Conservation (phyloP, 2,329 filamentous ascomycete species). For the Penicillium verrucosum region DNA sequence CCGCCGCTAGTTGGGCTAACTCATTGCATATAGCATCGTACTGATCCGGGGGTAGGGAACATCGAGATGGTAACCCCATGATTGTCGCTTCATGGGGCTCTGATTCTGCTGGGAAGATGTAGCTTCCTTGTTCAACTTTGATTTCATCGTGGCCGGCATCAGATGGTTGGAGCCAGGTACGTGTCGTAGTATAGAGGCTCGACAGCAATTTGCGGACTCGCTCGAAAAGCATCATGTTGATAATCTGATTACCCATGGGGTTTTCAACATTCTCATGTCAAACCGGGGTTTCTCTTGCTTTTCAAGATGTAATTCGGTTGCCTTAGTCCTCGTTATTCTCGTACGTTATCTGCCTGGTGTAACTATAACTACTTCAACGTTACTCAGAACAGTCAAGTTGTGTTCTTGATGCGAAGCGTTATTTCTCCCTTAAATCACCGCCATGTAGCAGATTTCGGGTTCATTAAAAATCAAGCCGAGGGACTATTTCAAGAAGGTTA, state of each 20-base stretch:
- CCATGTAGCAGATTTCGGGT: too few species aligned
- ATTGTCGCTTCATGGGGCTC: slow-evolving; percentile 11
- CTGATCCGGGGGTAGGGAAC: slow-evolving; percentile 4
- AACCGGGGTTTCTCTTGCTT: neutral
- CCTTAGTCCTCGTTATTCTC: neutral
- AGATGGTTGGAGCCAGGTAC: neutral
- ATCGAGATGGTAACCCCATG: slow-evolving; percentile 6
- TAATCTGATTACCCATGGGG: too few species aligned
- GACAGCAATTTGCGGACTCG: neutral
- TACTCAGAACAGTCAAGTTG: neutral
- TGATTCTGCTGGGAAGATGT: slow-evolving; percentile 12
- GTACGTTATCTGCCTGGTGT: neutral
- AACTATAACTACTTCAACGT: slow-evolving; percentile 1
- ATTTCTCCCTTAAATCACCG: neutral
- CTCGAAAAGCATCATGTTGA: slow-evolving; percentile 5
- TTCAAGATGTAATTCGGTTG: slow-evolving; percentile 2
- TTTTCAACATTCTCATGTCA: neutral
- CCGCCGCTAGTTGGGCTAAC: slow-evolving; percentile 15
- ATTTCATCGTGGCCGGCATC: neutral
- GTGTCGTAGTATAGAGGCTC: neutral
- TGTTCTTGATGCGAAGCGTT: neutral
- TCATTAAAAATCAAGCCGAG: neutral
- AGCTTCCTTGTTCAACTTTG: neutral
- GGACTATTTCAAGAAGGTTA: neutral
- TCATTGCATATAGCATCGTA: slow-evolving; percentile 12